phyloP scores from a whole-genome alignment of 768 basidiomycete species.

The Leucocoprinus leucothites region DNA sequence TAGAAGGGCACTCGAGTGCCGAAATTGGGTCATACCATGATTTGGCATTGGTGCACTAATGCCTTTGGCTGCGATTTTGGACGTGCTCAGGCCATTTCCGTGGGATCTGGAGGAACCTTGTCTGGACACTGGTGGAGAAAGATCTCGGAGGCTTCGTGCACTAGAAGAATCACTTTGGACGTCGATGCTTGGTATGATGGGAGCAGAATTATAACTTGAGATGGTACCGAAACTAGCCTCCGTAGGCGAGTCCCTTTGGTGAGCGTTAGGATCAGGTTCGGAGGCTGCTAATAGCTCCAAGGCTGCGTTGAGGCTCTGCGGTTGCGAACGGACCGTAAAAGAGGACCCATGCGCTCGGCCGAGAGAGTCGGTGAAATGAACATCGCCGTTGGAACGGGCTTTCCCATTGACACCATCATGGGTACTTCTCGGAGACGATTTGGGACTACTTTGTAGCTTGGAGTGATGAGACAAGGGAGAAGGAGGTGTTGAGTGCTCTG shows the following conservation, averaged over 20 bases:
- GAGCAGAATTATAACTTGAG: constrained; percentile 15
- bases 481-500: constrained; percentile 58
- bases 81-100: constrained; percentile 16
- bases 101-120: constrained; percentile 37
- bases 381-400: constrained; percentile 23
- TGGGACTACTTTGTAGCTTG: constrained; percentile 14
- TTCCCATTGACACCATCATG: constrained; percentile 31
- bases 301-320: constrained; percentile 72
- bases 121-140: constrained; percentile 42
- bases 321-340: constrained; percentile 51
- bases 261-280: not conserved
- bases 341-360: constrained; percentile 46
- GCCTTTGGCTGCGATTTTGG: constrained; percentile 57
- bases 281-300: constrained; percentile 52
- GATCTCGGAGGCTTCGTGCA: constrained; percentile 21
- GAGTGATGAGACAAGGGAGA: constrained; percentile 42
- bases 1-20: not conserved
- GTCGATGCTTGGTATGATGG: constrained; percentile 18
- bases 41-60: constrained; percentile 73
- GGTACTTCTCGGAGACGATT: constrained; percentile 25
- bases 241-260: not conserved
- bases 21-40: constrained; percentile 44
- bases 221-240: constrained; percentile 8
- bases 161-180: constrained; percentile 26
- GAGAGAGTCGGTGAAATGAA: constrained; percentile 29